Base-by-base conservation (phyloP, 768 basidiomycete genomes). In the Sutorius australiensis region DNA sequence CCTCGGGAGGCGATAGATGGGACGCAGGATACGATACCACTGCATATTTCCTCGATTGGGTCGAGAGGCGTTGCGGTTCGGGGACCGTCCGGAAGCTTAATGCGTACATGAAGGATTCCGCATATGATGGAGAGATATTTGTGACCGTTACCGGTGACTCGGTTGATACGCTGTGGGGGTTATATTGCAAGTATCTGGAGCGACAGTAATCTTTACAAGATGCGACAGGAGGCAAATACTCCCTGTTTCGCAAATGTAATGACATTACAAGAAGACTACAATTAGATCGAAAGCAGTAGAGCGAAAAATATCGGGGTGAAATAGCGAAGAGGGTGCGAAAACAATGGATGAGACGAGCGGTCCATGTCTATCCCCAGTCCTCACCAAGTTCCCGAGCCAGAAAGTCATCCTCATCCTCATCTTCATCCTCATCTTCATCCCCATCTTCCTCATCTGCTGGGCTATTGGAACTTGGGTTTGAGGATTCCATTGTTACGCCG, bases 301-400 rank as follows among this genome's bases (percentile, higher is more conserved):
- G 37, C 52, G 24, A 45, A 50, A 44, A 54, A 41, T 28, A 36
- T 8, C 46, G 19, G 12, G 19, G 28, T 31, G 43, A n/a, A 21
- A 49, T 45, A 46, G 32, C 33, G 19, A 40, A 47, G 33, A 52
- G 19, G 13, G 46, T 47, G 24, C 24, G 24, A 24, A 24, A 24
- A 24, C 43, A 34, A 56, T 48, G 32, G 28, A 24, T 4, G 16
- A 24, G 24, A 24, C 4, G 5, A 46, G 44, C 11, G 34, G 14
- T 60, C 69, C 83, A 90, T 80, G 14, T 60, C 69, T 83, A 90
- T 80, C 87, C 84, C 81, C 78, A 81, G 54, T 89, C 87, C 65
- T 86, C 86, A 64, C 82, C 86, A 59, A 91, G 73, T 63, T 87
- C 89, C 36, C 84, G 77, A n/a, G 87, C 83, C n/a, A 90, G 73